phyloP scores from a whole-genome alignment of 345 rosid species.

The Salix udensis region DNA sequence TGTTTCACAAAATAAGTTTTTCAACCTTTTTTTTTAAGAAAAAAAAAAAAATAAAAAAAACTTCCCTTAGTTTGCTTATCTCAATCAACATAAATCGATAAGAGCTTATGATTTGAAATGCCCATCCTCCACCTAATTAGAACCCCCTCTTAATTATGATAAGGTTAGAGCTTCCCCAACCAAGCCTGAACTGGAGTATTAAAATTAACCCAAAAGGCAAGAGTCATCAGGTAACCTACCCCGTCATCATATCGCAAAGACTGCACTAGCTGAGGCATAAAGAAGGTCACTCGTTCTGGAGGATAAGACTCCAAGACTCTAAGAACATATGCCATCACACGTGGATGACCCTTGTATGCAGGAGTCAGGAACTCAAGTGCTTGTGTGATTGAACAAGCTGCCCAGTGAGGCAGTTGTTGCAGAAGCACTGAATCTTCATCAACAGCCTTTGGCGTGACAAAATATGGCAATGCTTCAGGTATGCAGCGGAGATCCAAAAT shows the following conservation, averaged over 20 bases:
- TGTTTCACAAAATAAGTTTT: background rate
- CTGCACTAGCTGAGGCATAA: constrained; percentile 99
- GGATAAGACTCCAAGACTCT: constrained; percentile 98
- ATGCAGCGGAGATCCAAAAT: constrained; percentile 72
- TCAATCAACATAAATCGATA: background rate
- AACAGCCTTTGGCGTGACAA: constrained; percentile 92
- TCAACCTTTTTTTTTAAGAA: background rate
- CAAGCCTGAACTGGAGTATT: background rate
- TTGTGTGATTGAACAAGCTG: constrained; percentile 94
- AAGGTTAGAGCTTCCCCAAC: background rate
- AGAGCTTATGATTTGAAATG: background rate
- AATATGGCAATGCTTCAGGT: constrained; percentile 94
- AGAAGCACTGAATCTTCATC: constrained; percentile 88
- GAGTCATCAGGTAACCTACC: constrained; percentile 42
- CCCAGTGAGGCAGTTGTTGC: constrained; percentile 99
- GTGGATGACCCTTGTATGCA: constrained; percentile 91
- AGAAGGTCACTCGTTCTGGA: constrained; percentile 91
- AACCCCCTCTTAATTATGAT: background rate
- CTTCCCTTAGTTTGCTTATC: background rate
- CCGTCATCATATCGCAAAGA: constrained; percentile 84
- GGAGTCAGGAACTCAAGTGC: constrained; percentile 97
- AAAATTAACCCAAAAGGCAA: background rate
- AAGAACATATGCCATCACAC: constrained; percentile 98
- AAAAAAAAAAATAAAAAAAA: background rate
- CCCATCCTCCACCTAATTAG: background rate